These are phyloP conservation scores for Fusarium brachygibbosum DNA, from an alignment of 2,329 filamentous ascomycete genomes.

Conservation along the genomic window DNA sequence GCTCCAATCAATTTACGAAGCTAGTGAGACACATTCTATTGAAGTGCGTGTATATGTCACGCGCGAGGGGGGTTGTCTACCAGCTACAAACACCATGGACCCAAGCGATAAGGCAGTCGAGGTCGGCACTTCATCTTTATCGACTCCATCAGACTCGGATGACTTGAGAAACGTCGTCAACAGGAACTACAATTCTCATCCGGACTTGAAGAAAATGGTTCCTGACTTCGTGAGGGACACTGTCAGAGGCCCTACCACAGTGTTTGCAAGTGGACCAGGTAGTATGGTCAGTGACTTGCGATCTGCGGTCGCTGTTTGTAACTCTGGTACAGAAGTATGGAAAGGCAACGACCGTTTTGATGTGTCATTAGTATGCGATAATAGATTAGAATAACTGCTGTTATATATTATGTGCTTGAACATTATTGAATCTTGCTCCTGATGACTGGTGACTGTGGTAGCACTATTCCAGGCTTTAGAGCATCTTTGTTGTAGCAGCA, in stretches of 20 bases:
- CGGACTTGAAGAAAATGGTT: neutral
- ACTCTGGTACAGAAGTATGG: neutral
- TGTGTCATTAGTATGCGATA: conserved; percentile 1
- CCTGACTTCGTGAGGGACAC: neutral
- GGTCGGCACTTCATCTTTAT: neutral
- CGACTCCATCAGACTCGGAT: accelerated
- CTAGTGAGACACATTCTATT: neutral
- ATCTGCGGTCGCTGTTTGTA: neutral
- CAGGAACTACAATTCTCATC: neutral
- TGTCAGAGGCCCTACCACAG: neutral
- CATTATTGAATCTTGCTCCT: accelerated
- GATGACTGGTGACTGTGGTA: too few relatives aligned
- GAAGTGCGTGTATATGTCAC: neutral
- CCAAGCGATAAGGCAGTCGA: accelerated
- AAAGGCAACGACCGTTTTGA: neutral
- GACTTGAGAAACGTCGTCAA: accelerated
- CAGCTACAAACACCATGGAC: accelerated
- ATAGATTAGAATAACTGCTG: neutral
- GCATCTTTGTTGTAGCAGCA: too few relatives aligned
- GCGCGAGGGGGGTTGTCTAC: neutral
- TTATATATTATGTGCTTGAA: neutral
- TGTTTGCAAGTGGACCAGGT: neutral
- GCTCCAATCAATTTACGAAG: neutral
- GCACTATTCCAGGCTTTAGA: too few relatives aligned
- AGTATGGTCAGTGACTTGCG: conserved; percentile 6